These are phyloP conservation scores for Perkinsus olseni DNA, from an alignment of 169 alveolate genomes.

Conservation along the genomic window DNA sequence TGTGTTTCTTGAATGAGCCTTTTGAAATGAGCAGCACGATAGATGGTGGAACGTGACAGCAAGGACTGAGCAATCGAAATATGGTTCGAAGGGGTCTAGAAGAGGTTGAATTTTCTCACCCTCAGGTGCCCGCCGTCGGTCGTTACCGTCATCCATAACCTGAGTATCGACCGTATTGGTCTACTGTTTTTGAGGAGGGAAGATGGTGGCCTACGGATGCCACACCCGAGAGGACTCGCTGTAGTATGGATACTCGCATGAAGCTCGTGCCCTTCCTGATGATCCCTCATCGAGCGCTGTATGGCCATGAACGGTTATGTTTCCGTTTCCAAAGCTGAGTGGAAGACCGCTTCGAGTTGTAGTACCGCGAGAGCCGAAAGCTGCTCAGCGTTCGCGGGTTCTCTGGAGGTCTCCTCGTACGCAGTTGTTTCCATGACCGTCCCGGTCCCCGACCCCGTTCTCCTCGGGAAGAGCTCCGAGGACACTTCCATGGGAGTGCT, in stretches of 20 bases:
- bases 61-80: too few species aligned
- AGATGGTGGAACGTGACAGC: too few species aligned
- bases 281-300: background rate
- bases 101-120: background rate
- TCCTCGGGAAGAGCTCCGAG: background rate
- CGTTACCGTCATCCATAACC: background rate
- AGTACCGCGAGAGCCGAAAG: background rate
- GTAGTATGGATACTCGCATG: background rate
- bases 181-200: background rate
- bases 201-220: background rate
- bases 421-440: background rate
- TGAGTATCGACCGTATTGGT: background rate
- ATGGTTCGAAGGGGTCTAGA: too few species aligned
- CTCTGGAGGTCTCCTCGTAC: background rate
- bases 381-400: background rate
- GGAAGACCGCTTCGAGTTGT: background rate
- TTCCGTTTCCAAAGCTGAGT: background rate
- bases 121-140: background rate
- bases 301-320: background rate
- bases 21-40: too few species aligned
- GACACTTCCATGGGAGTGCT: background rate
- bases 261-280: background rate
- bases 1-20: too few species aligned
- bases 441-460: background rate
- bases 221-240: background rate